Conservation (phyloP, 2,329 filamentous ascomycete species). For the Esteya vermicola region DNA sequence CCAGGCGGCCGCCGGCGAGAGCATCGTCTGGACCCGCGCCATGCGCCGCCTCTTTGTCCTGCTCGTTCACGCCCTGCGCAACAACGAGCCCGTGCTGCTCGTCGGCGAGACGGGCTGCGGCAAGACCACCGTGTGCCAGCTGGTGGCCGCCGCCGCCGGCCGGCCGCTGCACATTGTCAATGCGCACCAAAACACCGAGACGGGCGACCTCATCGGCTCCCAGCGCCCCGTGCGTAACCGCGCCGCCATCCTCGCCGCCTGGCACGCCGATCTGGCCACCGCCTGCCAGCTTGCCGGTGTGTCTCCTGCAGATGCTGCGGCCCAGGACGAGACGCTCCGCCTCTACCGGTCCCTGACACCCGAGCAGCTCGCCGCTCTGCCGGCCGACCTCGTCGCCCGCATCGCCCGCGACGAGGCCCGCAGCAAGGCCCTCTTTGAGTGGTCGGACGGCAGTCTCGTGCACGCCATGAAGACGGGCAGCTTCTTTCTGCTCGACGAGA, state of each 20-base stretch:
- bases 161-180: constrained; percentile 82
- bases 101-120: constrained; percentile 96
- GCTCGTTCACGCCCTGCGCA: constrained; percentile 70
- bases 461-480: constrained; percentile 83
- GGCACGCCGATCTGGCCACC: constrained; percentile 28
- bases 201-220: constrained; percentile 90
- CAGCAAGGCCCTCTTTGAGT: constrained; percentile 82
- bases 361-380: constrained; percentile 28
- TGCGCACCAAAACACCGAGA: constrained; percentile 96
- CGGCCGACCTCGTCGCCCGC: constrained; percentile 30
- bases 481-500: constrained; percentile 92
- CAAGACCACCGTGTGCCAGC: constrained; percentile 92
- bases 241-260: constrained; percentile 50
- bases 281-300: neutral
- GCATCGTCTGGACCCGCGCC: constrained; percentile 85
- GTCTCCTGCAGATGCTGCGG: too few relatives aligned
- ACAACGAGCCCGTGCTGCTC: constrained; percentile 86
- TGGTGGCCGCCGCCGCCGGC: constrained; percentile 66
- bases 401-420: constrained; percentile 40
- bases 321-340: constrained; percentile 42
- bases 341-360: constrained; percentile 40
- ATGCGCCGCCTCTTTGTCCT: constrained; percentile 88
- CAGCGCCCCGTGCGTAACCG: constrained; percentile 85
- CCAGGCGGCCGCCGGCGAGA: neutral
- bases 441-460: constrained; percentile 87